phyloP scores from a whole-genome alignment of 768 basidiomycete genomes.

The Pulveroboletus sp. region DNA sequence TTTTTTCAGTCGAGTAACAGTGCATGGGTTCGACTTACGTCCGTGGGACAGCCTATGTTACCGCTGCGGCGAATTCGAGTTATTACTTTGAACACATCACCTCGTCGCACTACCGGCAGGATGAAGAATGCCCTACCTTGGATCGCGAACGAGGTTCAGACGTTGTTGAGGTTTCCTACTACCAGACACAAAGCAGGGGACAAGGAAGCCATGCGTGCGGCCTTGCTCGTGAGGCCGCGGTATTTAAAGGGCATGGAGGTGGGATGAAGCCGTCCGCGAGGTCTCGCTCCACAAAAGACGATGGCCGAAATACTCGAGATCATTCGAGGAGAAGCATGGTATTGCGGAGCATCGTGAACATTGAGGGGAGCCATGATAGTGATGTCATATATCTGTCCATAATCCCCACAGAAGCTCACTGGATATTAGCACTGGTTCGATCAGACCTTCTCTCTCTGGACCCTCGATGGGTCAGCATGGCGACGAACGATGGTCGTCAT shows the following conservation, averaged over 20 bases:
- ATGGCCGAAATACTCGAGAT: constrained; percentile 18
- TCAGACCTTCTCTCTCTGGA: too few relatives aligned
- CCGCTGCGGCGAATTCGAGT: constrained; percentile 16
- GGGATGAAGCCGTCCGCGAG: constrained; percentile 14
- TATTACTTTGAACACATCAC: constrained; percentile 10
- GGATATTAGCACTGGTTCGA: background rate
- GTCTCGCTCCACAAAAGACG: constrained; percentile 19
- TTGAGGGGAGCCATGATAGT: constrained; percentile 4
- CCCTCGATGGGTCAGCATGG: too few relatives aligned
- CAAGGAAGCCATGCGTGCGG: constrained; percentile 21
- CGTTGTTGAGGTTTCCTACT: constrained; percentile 21
- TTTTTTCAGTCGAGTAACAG: constrained; percentile 15
- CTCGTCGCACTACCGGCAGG: constrained; percentile 16
- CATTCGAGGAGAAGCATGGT: constrained; percentile 16
- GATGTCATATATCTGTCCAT: constrained; percentile 10
- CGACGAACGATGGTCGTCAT: too few relatives aligned
- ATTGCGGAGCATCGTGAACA: constrained; percentile 21
- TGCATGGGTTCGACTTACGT: constrained; percentile 14
- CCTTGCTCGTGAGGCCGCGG: constrained; percentile 11
- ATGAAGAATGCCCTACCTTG: constrained; percentile 21
- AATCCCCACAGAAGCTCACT: constrained; percentile 4
- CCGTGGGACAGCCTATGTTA: constrained; percentile 10
- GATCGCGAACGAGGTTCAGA: constrained; percentile 29
- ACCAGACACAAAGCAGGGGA: constrained; percentile 23
- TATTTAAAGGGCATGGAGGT: constrained; percentile 28